phyloP scores from a whole-genome alignment of 495 filamentous ascomycete genomes.

The Xylaria nigripes region DNA sequence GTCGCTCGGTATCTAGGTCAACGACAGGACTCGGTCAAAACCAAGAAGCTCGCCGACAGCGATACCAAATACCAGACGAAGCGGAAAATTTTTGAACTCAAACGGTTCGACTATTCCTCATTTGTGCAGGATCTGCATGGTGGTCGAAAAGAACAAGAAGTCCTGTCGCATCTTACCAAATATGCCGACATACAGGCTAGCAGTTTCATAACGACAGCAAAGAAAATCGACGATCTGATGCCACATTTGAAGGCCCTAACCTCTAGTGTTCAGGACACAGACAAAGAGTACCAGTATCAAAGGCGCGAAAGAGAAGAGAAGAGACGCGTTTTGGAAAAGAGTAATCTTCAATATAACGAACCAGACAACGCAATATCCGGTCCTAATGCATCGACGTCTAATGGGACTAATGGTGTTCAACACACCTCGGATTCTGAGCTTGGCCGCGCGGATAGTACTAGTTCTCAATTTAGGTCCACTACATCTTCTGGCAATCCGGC shows the following conservation, averaged over 20 bases:
- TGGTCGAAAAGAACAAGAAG: slow-evolving; percentile 94
- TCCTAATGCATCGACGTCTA: slow-evolving; percentile 13
- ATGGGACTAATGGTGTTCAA: slow-evolving; percentile 34
- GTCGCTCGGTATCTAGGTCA: slow-evolving; percentile 92
- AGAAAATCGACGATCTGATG: slow-evolving; percentile 78
- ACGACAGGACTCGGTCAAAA: slow-evolving; percentile 88
- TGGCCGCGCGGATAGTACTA: slow-evolving; percentile 61
- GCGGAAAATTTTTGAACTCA: slow-evolving; percentile 88
- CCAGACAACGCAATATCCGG: slow-evolving; percentile 45
- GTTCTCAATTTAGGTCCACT: slow-evolving; percentile 52
- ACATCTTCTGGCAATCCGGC: slow-evolving; percentile 28
- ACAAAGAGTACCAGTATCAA: slow-evolving; percentile 93
- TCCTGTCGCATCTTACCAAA: slow-evolving; percentile 89
- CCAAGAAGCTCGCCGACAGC: slow-evolving; percentile 90
- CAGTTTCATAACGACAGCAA: slow-evolving; percentile 70
- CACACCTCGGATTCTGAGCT: slow-evolving; percentile 55
- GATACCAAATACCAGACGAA: slow-evolving; percentile 95
- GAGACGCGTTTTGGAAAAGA: slow-evolving; percentile 80
- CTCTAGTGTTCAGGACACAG: slow-evolving; percentile 78
- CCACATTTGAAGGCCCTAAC: slow-evolving; percentile 91
- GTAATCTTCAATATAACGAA: slow-evolving; percentile 70
- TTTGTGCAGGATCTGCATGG: slow-evolving; percentile 99
- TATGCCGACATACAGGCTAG: slow-evolving; percentile 88
- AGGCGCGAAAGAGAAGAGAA: slow-evolving; percentile 91
- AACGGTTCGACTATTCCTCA: slow-evolving; percentile 95